These are phyloP conservation scores for Zoysia matrella DNA, from an alignment of 202 grass and related monocot species.

Conservation along the genomic window DNA sequence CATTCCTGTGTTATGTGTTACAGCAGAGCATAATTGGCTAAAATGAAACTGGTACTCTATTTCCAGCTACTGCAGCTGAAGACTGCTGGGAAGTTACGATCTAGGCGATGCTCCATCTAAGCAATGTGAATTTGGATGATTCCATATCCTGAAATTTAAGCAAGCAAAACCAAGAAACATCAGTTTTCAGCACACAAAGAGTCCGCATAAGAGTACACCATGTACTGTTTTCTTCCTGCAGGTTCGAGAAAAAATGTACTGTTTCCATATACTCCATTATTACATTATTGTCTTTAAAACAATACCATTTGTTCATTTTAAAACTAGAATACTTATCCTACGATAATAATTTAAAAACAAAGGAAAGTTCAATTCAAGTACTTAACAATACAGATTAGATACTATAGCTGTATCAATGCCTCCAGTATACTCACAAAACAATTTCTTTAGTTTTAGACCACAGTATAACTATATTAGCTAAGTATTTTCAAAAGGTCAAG, in stretches of 20 bases:
- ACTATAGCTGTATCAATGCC: background rate
- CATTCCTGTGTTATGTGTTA: background rate
- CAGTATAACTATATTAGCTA: background rate
- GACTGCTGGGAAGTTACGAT: slow-evolving; percentile 10
- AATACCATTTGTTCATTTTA: too few relatives aligned
- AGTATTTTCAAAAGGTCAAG: background rate
- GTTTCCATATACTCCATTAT: background rate
- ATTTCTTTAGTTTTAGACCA: background rate
- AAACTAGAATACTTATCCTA: too few relatives aligned
- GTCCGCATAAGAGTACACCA: background rate
- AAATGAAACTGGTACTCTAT: slow-evolving; percentile 27
- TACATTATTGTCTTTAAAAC: too few relatives aligned
- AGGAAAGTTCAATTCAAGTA: background rate
- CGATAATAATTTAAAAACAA: too few relatives aligned
- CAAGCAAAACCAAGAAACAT: slow-evolving; percentile 7
- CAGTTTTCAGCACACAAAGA: background rate
- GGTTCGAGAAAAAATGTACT: background rate
- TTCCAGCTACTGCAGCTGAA: slow-evolving; percentile 33
- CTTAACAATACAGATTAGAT: background rate
- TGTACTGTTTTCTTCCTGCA: background rate
- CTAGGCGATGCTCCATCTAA: slow-evolving; percentile 31
- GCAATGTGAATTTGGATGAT: slow-evolving; percentile 19
- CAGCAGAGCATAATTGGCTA: slow-evolving; percentile 7
- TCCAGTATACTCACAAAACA: background rate
- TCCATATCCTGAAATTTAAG: slow-evolving; percentile 51